phyloP scores from a whole-genome alignment of 2,329 filamentous ascomycete genomes.

The Clarireedia sp. region DNA sequence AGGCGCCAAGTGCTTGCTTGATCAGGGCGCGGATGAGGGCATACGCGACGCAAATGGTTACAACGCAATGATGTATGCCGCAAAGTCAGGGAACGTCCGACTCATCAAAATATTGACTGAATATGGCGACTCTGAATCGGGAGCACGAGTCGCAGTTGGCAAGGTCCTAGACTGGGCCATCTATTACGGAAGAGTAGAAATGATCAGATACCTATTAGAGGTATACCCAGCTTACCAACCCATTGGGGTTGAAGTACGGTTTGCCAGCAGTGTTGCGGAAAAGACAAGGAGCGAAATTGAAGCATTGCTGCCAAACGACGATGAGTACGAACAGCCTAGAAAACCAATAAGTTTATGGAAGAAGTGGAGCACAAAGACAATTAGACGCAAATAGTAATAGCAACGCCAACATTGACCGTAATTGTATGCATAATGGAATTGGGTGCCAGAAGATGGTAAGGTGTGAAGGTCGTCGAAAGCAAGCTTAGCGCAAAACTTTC shows the following conservation, averaged over 20 bases:
- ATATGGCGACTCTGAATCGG: background rate
- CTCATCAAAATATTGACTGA: background rate
- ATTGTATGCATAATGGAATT: too few species aligned
- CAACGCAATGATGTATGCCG: slow-evolving; percentile 6
- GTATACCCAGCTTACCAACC: background rate
- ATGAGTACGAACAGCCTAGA: background rate
- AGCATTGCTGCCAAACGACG: background rate
- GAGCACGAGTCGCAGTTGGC: background rate
- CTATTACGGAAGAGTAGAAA: slow-evolving; percentile 4
- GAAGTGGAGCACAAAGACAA: background rate
- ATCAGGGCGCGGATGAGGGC: slow-evolving; percentile 2
- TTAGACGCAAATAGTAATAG: background rate
- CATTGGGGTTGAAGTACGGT: background rate
- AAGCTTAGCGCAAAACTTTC: too few species aligned
- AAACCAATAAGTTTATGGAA: slow-evolving; percentile 7
- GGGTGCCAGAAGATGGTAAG: too few species aligned
- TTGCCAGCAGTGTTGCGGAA: background rate
- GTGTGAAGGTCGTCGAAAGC: too few species aligned
- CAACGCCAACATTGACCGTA: too few species aligned
- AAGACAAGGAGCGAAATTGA: slow-evolving; percentile 2
- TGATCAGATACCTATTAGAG: slow-evolving; percentile 1
- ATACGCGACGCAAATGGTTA: slow-evolving; percentile 1
- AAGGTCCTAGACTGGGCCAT: slow-evolving; percentile 4
- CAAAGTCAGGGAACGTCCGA: slow-evolving; percentile 2
- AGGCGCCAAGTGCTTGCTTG: slow-evolving; percentile 4